Base-by-base conservation (phyloP, 495 filamentous ascomycete genomes). In the Penicillium dipodomyicola region DNA sequence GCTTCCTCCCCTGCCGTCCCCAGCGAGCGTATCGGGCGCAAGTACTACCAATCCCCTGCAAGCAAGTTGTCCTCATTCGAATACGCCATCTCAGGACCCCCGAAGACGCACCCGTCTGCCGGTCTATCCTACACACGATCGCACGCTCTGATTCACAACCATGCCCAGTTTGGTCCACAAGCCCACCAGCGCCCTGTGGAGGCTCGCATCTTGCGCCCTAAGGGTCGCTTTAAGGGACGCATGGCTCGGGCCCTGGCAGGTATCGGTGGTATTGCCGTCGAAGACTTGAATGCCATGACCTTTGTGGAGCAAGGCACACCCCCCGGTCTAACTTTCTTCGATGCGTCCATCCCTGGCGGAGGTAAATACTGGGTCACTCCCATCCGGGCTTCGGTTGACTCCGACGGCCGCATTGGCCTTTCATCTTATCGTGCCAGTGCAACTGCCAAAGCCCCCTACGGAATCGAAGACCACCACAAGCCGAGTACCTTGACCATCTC, bases 81-180 rank as follows among this genome's bases (percentile, higher is more conserved):
- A 27, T 88, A 88, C 62, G 81, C 81, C 11, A 66, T 74, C 12
- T 63, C 65, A 7, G 87, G 89, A 3, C 88, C 92, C 4, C 90
- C 89, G 1, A 81, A 81, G 52, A 97, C 93, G 9, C 94, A 99
- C 72, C 94, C 95, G 1, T 94, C 92, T 2, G 95, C 87, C 3
- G 94, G 94, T 58, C 74, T 97, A 17, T 88, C 89, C 37, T 97
- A 97, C 73, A 77, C 87, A 29, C 85, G 92, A 53, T 87, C 89
- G 15, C 71, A 80, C 33, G 78, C 85, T 22, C 80, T 86, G 65
- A 68, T 89, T 42, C 77, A 83, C 49, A 95, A 96, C 68, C 92
- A 97, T 65, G 87, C 94, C 0, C 56, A 83, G n/a, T 84, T 87
- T 63, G 94, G 94, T 4, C 92, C 91, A 8, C 88, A 90, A 65